These are phyloP conservation scores for Thalassiosira exigua DNA, from an alignment of 352 stramenopile species.

Conservation along the genomic window DNA sequence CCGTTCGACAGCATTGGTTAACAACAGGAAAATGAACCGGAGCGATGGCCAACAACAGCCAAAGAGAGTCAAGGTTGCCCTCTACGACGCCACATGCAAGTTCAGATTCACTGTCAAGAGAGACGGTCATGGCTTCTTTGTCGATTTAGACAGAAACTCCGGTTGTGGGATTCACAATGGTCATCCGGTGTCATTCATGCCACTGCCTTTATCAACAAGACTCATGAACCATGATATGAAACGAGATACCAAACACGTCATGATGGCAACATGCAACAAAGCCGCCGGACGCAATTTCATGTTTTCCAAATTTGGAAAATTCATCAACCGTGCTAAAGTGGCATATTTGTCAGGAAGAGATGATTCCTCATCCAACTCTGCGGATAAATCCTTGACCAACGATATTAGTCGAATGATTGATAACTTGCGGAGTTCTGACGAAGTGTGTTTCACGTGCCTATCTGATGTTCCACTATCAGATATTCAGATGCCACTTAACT, in stretches of 20 bases:
- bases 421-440: not conserved
- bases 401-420: not conserved
- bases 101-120: constrained; percentile 16
- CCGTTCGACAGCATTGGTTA: not conserved
- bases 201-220: not conserved
- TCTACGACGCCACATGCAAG: not conserved
- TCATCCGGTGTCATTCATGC: constrained; percentile 5
- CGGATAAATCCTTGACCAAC: no score
- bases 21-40: not conserved
- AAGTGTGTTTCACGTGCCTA: not conserved
- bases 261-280: constrained; percentile 1
- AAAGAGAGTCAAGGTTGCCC: not conserved
- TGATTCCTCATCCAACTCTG: no score
- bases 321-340: not conserved
- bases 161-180: not conserved
- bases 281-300: constrained; percentile 1
- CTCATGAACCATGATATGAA: not conserved
- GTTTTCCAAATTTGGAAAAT: not conserved
- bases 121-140: not conserved
- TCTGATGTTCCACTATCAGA: not conserved
- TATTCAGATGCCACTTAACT: no score
- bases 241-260: not conserved
- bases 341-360: constrained; percentile 2
- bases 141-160: not conserved
- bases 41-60: not conserved